Base-by-base conservation (phyloP, 495 filamentous ascomycete genomes). In the Xylaria longipes region DNA sequence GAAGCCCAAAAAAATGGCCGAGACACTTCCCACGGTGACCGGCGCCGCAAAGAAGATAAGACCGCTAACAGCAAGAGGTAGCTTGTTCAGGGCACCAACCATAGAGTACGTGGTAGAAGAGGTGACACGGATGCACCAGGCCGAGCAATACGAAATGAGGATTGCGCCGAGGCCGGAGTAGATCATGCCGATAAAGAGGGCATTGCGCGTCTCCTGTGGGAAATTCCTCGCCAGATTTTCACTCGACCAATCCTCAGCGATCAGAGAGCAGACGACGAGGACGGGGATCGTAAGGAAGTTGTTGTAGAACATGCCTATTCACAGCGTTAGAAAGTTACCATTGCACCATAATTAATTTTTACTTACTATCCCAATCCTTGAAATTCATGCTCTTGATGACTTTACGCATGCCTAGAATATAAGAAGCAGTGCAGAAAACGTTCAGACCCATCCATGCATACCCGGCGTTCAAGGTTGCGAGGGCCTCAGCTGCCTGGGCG, bases 331-430 rank as follows among this genome's bases (percentile, higher is more conserved):
- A 72, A 73, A 57, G 31, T 27, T 8, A 66, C 39, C 1, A 31
- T 22, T 46, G 2, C 15, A 31, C 25, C 15, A 25, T 45, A 15
- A 3, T 22, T 39, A 20, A 20, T 4, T 63, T 25, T 33, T 35
- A 89, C 95, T 83, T 89, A 98, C 95, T 97, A 82, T 99, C 96
- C 84, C 97, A 98, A 79, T 99, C 96, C 86, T 97, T 98, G 84
- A 99, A 98, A 87, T 97, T 98, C 82, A 97, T 98, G 85, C 97
- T 88, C 90, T 98, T 98, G 78, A 98, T 98, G 67, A 97, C 90
- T 88, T 99, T 99, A 78, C 95, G 90, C 97, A 98, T 99, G 71
- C 91, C 88, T 54, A 99, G 83, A 43, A 98, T 84, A 75, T 97
- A 99, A 29, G 93, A 89, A 14, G 96, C 94, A 37, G 91, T 95